These are phyloP conservation scores for Pedinophyceae sp. DNA, from an alignment of 139 green algal genomes.

Conservation along the genomic window DNA sequence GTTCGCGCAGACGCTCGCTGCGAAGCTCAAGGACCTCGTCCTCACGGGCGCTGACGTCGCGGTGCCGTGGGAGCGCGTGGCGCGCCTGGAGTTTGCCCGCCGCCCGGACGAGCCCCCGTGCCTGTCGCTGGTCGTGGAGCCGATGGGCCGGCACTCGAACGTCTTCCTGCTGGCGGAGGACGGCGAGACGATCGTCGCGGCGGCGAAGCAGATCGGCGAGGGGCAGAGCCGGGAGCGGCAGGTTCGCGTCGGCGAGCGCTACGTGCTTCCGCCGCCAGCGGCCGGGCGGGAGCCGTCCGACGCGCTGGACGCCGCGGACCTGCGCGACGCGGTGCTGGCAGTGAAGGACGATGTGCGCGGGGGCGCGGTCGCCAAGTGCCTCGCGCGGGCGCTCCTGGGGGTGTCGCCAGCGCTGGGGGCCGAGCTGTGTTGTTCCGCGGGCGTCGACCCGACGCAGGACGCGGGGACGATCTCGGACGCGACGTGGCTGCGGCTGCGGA, in stretches of 20 bases:
- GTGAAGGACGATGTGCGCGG: too few species aligned
- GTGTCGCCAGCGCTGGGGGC: too few species aligned
- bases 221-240: constrained; percentile 19
- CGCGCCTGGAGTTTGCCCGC: constrained; percentile 37
- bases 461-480: too few species aligned
- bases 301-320: background rate
- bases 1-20: too few species aligned
- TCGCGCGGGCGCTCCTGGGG: too few species aligned
- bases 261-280: constrained; percentile 34
- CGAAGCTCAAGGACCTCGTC: constrained; percentile 37
- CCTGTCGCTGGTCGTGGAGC: constrained; percentile 40
- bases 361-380: too few species aligned
- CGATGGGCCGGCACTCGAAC: constrained; percentile 51
- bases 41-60: constrained; percentile 35
- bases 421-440: too few species aligned
- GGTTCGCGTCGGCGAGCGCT: constrained; percentile 45
- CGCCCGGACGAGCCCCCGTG: constrained; percentile 24
- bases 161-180: constrained; percentile 40
- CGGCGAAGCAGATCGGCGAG: constrained; percentile 26
- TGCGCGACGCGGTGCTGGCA: too few species aligned
- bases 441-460: too few species aligned
- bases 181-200: constrained; percentile 16
- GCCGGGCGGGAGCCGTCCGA: constrained; percentile 30
- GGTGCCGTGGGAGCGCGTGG: constrained; percentile 50
- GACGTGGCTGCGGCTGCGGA: too few species aligned